Evolutionary conservation across 345 rosid genomes (phyloP).

Genomic region (Balakata baccata): DNA sequence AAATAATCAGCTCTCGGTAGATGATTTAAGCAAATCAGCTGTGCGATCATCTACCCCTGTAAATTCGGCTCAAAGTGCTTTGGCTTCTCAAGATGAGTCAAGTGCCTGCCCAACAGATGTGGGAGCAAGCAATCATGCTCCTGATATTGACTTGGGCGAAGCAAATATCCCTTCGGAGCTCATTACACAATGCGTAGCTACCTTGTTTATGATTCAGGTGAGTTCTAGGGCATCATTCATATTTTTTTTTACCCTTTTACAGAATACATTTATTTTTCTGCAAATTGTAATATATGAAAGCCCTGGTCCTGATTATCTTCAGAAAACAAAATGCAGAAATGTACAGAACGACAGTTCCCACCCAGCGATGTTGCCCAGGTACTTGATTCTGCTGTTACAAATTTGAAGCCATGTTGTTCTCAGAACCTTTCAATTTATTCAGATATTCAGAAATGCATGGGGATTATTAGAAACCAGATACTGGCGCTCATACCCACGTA

Average conservation of each 20-base stretch:
- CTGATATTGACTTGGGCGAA: slow-evolving; percentile 39
- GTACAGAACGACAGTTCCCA: slow-evolving; percentile 80
- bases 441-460: slow-evolving; percentile 89
- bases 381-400: slow-evolving; percentile 65
- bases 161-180: slow-evolving; percentile 56
- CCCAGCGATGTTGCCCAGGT: slow-evolving; percentile 75
- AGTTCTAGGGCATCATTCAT: not conserved
- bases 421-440: slow-evolving; percentile 72
- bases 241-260: no score
- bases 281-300: no score
- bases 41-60: slow-evolving; percentile 27
- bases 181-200: slow-evolving; percentile 61
- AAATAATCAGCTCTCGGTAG: slow-evolving; percentile 47
- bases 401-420: slow-evolving; percentile 73
- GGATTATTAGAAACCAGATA: slow-evolving; percentile 64
- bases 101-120: slow-evolving; percentile 30
- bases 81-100: slow-evolving; percentile 39
- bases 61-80: slow-evolving; percentile 28
- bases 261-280: no score
- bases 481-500: slow-evolving; percentile 34
- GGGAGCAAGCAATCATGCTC: slow-evolving; percentile 26
- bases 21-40: slow-evolving; percentile 26
- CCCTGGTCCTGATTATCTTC: slow-evolving; percentile 1
- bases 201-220: slow-evolving; percentile 82
- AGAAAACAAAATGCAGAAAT: slow-evolving; percentile 52